These are phyloP conservation scores for Yamadazyma friedrichii DNA, from an alignment of 1,139 yeast species.

Conservation along the genomic window DNA sequence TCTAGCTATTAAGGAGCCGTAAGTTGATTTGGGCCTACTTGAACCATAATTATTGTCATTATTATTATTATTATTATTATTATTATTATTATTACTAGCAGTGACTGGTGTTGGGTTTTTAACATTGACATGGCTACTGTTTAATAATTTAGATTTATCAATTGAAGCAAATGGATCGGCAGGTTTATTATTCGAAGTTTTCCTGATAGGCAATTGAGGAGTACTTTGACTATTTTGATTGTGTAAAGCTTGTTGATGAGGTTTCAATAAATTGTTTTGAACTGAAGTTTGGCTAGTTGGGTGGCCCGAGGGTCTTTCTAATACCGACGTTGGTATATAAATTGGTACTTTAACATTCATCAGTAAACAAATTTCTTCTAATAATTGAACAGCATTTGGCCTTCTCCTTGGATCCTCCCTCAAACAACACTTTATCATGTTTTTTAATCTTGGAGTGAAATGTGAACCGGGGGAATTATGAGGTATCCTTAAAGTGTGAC, in stretches of 20 bases:
- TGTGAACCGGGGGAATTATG: slow-evolving; percentile 38
- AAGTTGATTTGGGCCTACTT: slow-evolving; percentile 19
- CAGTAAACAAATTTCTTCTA: slow-evolving; percentile 67
- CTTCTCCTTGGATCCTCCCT: slow-evolving; percentile 69
- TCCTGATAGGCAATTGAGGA: slow-evolving; percentile 10
- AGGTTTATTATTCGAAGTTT: slow-evolving; percentile 8
- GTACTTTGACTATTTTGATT: slow-evolving; percentile 10
- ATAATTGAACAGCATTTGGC: slow-evolving; percentile 70
- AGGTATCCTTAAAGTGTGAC: slow-evolving; percentile 33
- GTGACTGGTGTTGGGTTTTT: slow-evolving; percentile 2
- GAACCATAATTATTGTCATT: not conserved
- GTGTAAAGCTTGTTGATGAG: slow-evolving; percentile 2
- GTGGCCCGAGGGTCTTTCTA: slow-evolving; percentile 11
- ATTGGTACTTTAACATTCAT: slow-evolving; percentile 56
- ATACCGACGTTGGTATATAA: slow-evolving; percentile 31
- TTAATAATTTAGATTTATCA: slow-evolving; percentile 32
- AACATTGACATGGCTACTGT: not conserved
- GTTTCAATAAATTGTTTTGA: slow-evolving; percentile 1
- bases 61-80: not conserved
- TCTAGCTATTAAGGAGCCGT: slow-evolving; percentile 10
- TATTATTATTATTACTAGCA: not conserved
- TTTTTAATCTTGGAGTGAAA: slow-evolving; percentile 48
- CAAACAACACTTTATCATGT: slow-evolving; percentile 59
- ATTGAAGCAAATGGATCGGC: slow-evolving; percentile 40
- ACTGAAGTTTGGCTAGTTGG: not conserved